Evolutionary conservation across 2,329 filamentous ascomycete genomes (phyloP), one percentile per base, ranked within the genome.

Genomic region (Domatiomyces globalis): DNA sequence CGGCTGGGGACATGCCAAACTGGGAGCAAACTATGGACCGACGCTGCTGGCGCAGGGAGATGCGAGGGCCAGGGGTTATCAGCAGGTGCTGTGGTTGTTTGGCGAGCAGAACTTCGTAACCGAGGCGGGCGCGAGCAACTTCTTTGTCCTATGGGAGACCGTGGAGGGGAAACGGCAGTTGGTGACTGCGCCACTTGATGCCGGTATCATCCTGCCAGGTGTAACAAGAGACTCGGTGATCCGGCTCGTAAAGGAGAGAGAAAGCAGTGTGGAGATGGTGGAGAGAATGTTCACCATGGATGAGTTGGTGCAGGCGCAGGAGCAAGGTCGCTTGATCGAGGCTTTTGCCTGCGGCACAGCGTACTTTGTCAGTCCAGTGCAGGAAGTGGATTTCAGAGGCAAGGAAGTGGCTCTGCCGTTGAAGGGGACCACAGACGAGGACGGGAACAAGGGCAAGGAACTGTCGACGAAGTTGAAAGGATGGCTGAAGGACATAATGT

Each of bases 51-150:
- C 87, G 2, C 88, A 88, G 47, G 76, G 76, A 17, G 84, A 89
- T 66, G 89, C 89, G 2, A 73, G 81, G 51, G 72, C 71, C 9
- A 71, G 78, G 43, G 89, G 90, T 0, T 95, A 81, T 69, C 79
- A 90, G 63, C 90, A 95, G 74, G 84, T 95, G 51, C 77, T 95
- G n/a, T 95, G 89, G 89, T 76, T 95, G 48, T 92, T 94, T 63
- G 87, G 87, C 1, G 68, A 78, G 43, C 76, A 90, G 60, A 79
- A 78, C 49, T 79, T 80, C 64, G 88, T 94, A 57, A 95, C 89
- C 1, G 89, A 95, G 72, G 89, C 89, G 1, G 89, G 89, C 4
- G 89, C 87, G 10, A 86, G 81, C 63, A 95, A 95, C 70, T 95
- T 95, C 71, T 94, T 95, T 63, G 74, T 94, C 6, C 73, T 95